phyloP scores from a whole-genome alignment of 768 basidiomycete genomes.

The Rhodotorula sphaerocarpa region DNA sequence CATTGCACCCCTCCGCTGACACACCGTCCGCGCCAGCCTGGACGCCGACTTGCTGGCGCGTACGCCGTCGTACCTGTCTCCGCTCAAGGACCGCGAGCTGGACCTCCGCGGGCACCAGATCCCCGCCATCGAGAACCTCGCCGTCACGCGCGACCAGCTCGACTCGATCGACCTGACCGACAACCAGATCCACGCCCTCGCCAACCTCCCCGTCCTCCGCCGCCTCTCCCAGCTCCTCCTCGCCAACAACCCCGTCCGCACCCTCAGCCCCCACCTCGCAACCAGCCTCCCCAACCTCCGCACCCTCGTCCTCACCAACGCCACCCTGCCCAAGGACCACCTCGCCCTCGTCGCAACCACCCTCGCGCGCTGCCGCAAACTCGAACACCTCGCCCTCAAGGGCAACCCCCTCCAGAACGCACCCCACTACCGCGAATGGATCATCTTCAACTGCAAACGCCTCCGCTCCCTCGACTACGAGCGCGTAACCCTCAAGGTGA shows the following conservation, averaged over 20 bases:
- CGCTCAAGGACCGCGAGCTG: conserved; percentile 79
- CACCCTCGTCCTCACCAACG: conserved; percentile 74
- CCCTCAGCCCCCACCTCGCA: conserved; percentile 71
- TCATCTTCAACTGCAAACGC: conserved; percentile 75
- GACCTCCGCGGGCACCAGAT: conserved; percentile 91
- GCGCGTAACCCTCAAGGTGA: conserved; percentile 85
- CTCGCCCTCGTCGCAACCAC: conserved; percentile 24
- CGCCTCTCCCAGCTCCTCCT: conserved; percentile 74
- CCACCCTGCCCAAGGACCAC: conserved; percentile 60
- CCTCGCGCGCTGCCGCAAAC: conserved; percentile 49
- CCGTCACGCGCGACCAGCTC: conserved; percentile 83
- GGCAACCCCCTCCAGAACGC: conserved; percentile 81
- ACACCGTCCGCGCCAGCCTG: conserved; percentile 55
- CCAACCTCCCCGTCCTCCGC: conserved; percentile 78
- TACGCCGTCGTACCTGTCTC: conserved; percentile 65
- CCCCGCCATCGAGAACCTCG: conserved; percentile 90
- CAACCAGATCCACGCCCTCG: conserved; percentile 70
- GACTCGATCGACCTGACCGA: conserved; percentile 91
- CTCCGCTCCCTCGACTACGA: conserved; percentile 91
- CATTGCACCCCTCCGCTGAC: conserved; percentile 48
- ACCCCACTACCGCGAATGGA: conserved; percentile 96
- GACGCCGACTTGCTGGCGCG: conserved; percentile 86
- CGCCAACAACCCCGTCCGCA: conserved; percentile 79
- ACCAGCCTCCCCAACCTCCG: conserved; percentile 76
- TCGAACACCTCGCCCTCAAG: conserved; percentile 66